Percentiles rank a stretch among this genome's conserved stretches.
These are phyloP conservation scores for Pugionium dolabratum DNA, from an alignment of 345 rosid genomes.

Conservation along the genomic window DNA sequence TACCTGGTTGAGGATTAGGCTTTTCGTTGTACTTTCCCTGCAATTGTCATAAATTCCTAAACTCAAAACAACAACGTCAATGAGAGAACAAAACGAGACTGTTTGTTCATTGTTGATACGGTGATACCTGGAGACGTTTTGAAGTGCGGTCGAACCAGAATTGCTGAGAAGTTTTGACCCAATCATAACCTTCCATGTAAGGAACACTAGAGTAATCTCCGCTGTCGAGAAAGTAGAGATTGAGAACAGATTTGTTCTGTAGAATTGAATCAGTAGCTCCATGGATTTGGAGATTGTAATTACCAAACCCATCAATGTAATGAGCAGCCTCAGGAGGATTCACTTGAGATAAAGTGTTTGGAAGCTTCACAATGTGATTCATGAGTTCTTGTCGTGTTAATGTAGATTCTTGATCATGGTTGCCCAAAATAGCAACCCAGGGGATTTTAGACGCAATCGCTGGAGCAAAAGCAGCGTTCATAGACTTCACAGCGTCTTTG, in stretches of 20 bases:
- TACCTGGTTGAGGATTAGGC: conserved; percentile 57
- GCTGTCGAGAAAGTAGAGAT: conserved; percentile 85
- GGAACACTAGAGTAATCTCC: conserved; percentile 85
- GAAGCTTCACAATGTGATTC: conserved; percentile 70
- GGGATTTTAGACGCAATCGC: conserved; percentile 82
- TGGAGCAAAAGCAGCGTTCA: conserved; percentile 76
- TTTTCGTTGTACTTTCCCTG: conserved; percentile 61
- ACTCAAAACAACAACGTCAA: background rate
- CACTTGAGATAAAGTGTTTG: conserved; percentile 65
- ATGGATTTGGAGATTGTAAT: conserved; percentile 77
- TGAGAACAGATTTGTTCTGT: conserved; percentile 81
- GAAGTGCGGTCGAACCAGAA: conserved; percentile 82
- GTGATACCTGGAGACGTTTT: conserved; percentile 65
- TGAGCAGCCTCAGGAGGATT: conserved; percentile 60
- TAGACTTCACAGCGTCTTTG: conserved; percentile 65
- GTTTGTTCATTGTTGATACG: background rate
- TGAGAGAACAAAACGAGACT: background rate
- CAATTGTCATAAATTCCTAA: conserved; percentile 18
- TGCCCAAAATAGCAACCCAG: conserved; percentile 90
- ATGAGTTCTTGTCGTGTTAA: conserved; percentile 74
- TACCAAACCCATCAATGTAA: conserved; percentile 89
- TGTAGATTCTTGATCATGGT: conserved; percentile 88
- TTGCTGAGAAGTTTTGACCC: conserved; percentile 90
- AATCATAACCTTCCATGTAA: conserved; percentile 61
- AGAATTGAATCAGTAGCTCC: conserved; percentile 69